Base-by-base conservation (phyloP, 1,139 yeast genomes). In the Geotrichum reessii region DNA sequence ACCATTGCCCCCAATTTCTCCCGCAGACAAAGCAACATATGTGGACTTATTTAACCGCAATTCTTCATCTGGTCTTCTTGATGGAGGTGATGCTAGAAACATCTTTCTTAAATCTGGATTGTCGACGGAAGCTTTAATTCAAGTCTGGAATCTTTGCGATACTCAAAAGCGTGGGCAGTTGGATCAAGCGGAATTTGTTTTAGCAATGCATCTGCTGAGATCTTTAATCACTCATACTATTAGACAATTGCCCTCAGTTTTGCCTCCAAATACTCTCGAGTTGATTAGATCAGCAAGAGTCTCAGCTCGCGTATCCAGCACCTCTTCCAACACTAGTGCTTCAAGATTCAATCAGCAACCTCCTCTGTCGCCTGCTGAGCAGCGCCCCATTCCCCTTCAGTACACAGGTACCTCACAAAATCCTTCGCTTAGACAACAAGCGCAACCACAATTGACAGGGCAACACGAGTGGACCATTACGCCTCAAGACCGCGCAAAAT, bases 131-230 rank as follows among this genome's bases (percentile, higher is more conserved):
- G 81, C 85, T 1, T 77, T 93, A 65, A 96, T 96, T 58, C 88
- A 86, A 68, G 85, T 93, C 59, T 93, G 99, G 99, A 81, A 81
- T 60, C 78, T 93, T 63, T 93, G 88, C 37, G 99, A 95, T 71
- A 81, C 84, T 61, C 81, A 82, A 59, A 85, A 84, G 65, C 73
- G 81, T 2, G 99, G 99, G 6, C 78, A 81, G 57, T 81, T 93
- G 67, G 80, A 81, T 61, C 81, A 84, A 67, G 79, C 84, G 24
- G 92, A 89, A 66, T 93, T 95, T 68, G 82, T 89, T 46, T 81
- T 93, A 66, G 98, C 99, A 8, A 93, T 95, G 99, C 96, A 89
- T 73, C 79, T 95, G 69, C 89, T 95, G 63, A 97, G 92, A 71
- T 85, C 91, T 57, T 76, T 86, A 51, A 76, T 90, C 69, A 82